Evolutionary conservation across 345 rosid species (phyloP), one percentile per base, ranked within the genome.

Genomic region (Arabidopsis suecica): DNA sequence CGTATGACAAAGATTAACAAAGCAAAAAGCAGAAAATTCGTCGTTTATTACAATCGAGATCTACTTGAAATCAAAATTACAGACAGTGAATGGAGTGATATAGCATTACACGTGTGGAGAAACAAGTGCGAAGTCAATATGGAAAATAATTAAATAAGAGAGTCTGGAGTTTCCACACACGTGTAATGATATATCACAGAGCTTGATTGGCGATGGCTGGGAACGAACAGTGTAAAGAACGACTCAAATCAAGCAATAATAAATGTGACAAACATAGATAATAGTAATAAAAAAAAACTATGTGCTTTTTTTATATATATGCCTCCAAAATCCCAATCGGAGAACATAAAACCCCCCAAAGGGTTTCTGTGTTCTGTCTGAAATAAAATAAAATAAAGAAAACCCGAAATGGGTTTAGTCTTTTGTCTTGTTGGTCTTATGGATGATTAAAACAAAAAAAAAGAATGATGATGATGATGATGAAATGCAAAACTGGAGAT

Each of bases 401-500:
- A 33, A 18, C 62, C 72, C 62, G 28, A 40, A 37, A 48, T 6
- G 68, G 69, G 74, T 28, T 69, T 53, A 16, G 42, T 63, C 67
- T 67, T 70, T 11, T 44, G 47, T 61, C 44, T 69, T 28, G 32
- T 5, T 51, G 23, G 62, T 71, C 72, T 54, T 16, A 36, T 37
- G 50, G 53, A 76, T 62, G 71, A 69, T 61, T 13, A 9, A 49
- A 37, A 12, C 18, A 40, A 22, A 32, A 54, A 8, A 12, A 33
- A 28, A 25, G 10, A 42, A 12, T 22, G 28, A 68, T 18, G 34
- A 51, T 10, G 30, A 47, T n/a, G 40, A 38, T 3, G 72, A 56
- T 14, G 38, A 64, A 22, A 77, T 71, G 72, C 72, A 77, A 77
- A 77, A 77, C 62, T 77, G 80, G 80, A 57, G 80, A 77, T 71